Evolutionary conservation across 306 rosid species (phyloP).

Genomic region (Inga laurina): DNA sequence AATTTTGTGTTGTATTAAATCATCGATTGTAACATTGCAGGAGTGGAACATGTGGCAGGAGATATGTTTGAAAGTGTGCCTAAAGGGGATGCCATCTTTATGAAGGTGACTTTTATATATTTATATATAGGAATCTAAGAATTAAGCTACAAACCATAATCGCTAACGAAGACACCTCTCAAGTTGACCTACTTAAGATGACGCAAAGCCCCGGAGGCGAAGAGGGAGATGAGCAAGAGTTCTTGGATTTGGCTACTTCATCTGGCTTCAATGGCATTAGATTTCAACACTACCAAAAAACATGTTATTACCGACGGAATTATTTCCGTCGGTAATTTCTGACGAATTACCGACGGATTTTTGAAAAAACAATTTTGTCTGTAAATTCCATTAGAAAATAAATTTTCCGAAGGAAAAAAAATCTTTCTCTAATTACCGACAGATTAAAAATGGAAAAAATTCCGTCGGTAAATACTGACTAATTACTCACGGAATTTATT

Average conservation of each 20-base stretch:
- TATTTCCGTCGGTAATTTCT: no score
- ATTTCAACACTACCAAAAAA: neutral
- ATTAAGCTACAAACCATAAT: no score
- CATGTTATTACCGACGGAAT: no score
- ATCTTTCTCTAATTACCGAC: no score
- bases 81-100: neutral
- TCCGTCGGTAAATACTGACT: no score
- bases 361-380: no score
- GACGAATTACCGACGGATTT: no score
- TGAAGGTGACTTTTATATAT: neutral
- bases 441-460: no score
- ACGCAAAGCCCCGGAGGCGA: neutral
- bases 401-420: no score
- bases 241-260: conserved; percentile 6
- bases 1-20: neutral
- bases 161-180: neutral
- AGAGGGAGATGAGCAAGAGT: neutral
- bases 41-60: neutral
- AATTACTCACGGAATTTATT: no score
- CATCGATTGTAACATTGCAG: neutral
- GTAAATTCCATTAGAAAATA: no score
- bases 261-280: conserved; percentile 14
- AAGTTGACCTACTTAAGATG: neutral
- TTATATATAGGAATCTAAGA: neutral
- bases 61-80: neutral